phyloP scores from a whole-genome alignment of 164 flowering plant genomes.

The Magnolia officinalis region DNA sequence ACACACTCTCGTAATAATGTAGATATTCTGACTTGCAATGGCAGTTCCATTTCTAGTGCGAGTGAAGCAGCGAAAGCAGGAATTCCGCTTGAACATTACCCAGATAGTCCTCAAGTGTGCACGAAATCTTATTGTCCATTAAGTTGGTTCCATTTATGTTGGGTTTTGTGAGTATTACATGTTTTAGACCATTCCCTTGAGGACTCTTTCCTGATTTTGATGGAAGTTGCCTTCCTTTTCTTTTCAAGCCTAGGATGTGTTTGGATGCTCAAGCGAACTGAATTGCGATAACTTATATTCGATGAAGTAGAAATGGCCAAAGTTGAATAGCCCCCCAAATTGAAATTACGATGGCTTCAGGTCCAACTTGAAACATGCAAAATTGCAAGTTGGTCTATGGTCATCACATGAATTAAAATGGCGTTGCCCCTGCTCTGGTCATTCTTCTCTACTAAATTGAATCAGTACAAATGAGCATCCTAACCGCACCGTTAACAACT shows the following conservation, averaged over 20 bases:
- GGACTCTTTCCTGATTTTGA: conserved; percentile 1
- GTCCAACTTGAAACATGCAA: neutral
- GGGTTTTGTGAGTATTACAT: conserved; percentile 22
- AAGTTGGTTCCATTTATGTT: conserved; percentile 19
- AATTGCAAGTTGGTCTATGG: neutral
- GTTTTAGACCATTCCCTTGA: conserved; percentile 1
- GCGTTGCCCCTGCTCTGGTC: neutral
- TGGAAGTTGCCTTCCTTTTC: neutral
- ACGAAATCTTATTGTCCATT: conserved; percentile 15
- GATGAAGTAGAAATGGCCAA: neutral
- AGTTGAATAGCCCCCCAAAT: neutral
- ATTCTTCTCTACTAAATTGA: neutral
- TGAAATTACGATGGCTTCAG: neutral
- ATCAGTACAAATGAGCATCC: neutral
- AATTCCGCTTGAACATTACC: conserved; percentile 46
- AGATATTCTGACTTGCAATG: conserved; percentile 2
- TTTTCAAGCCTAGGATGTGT: neutral
- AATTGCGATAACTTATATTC: neutral
- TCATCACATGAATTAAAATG: neutral
- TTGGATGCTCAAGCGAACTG: neutral
- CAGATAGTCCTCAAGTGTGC: conserved; percentile 47
- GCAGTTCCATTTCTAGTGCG: conserved; percentile 57
- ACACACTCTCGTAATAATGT: neutral
- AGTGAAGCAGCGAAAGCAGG: conserved; percentile 76
- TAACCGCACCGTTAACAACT: neutral